Base-by-base conservation (phyloP, 176 grass and related monocot genomes). In the Aechmea fasciata region DNA sequence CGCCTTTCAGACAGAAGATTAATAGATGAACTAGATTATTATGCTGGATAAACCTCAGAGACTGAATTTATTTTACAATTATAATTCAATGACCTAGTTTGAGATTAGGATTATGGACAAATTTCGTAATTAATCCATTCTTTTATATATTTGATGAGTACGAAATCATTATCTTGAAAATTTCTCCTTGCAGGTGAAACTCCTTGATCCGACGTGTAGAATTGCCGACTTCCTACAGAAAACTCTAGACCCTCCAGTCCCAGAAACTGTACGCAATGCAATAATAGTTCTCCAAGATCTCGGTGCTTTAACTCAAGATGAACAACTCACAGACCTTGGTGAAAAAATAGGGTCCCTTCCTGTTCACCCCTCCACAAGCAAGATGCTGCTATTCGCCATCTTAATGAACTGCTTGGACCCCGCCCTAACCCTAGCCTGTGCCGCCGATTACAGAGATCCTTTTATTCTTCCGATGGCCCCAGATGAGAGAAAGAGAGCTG, bases 361-460 rank as follows among this genome's bases (percentile, higher is more conserved):
- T 0, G 82, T 92, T 51, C 94, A 97, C 87, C 94, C 89, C 74
- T 90, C 94, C 10, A 92, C 84, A 69, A 85, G 86, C 84, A 97
- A 92, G 81, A 97, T 97, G 94, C 86, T 97, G 65, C 57, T 97
- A 49, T 97, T 97, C 74, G 83, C 86, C 67, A 87, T 99, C 87
- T 69, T 99, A 57, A 85, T 92, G 84, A 99, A 99, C 67, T 99
- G 89, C 68, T 78, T 99, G 28, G 94, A 99, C 67, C 87, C 94
- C 66, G 94, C 94, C 41, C 78, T 99, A 52, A 99, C 89, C 71
- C 72, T 99, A 74, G 94, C 94, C 64, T 99, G 94, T 50, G 84
- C 87, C 70, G 79, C 80, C 9, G 87, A 88, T 63, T 93, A 85
- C 70, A 82, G 89, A 66, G 84, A 92, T 64, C 94, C 94, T 6